Evolutionary conservation across 768 basidiomycete species (phyloP), one percentile per base, ranked within the genome.

Genomic region (Kwoniella pini): DNA sequence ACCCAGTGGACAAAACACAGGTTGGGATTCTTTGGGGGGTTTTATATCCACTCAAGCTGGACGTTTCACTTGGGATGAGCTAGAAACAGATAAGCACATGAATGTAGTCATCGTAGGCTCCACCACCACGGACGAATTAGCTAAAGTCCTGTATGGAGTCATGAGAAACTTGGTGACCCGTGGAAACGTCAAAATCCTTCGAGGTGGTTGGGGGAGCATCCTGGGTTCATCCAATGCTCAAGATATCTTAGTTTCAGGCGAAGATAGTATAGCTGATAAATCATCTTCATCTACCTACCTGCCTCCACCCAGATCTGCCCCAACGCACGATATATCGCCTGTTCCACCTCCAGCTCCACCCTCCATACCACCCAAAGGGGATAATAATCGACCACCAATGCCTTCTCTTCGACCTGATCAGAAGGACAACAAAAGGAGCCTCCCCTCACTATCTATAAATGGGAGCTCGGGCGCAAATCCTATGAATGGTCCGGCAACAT

Each of bases 1-100:
- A 1, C 31, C 69, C 26, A 65, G 57, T 24, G 57, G 65, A 17
- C 68, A 65, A 31, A 52, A 54, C 44, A 22, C 62, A 1, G 86
- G 84, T 30, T 85, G 83, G 64, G 85, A 87, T 64, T 83, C 87
- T 0, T 80, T 95, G 56, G 85, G 87, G 50, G 87, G 88, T 69
- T 95, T 87, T 73, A 85, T 92, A 70, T 91, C 88, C 4, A 90
- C 89, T 1, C 87, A 91, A 49, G 80, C 83, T 28, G 88, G 87
- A 28, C 88, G 86, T 75, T 80, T 79, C 10, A 80, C 81, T 24
- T 94, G 91, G 90, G 89, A 89, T 38, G 82, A 90, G 46, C 81
- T 93, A 13, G 89, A 88, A 70, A 87, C 87, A 67, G 87, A 90
- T 59, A 24, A 45, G 11, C 40, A 40, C 3, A 21, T 63, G 30